Conservation (phyloP, 108 stramenopile species). For the Nitzschia palea region DNA sequence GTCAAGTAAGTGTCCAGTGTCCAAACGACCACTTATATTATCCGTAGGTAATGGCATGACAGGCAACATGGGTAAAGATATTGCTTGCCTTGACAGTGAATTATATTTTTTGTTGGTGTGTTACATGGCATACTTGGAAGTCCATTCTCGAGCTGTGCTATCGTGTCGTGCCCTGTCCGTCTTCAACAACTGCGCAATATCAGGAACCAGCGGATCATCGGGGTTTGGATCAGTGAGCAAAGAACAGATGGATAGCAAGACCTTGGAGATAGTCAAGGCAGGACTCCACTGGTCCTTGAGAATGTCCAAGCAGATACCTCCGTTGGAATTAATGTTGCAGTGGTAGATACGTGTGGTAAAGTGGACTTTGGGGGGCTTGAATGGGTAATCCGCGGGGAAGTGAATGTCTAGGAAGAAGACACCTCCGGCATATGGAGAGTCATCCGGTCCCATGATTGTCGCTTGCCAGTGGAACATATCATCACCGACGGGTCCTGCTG, state of each 20-base stretch:
- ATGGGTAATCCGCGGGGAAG: slow-evolving; percentile 97
- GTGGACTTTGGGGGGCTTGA: slow-evolving; percentile 96
- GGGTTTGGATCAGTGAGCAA: slow-evolving; percentile 98
- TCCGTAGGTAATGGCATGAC: too few species aligned
- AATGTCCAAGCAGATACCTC: slow-evolving; percentile 99
- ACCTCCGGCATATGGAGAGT: slow-evolving; percentile 95
- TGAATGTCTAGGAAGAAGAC: slow-evolving; percentile 97
- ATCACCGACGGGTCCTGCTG: slow-evolving; percentile 98
- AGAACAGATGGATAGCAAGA: slow-evolving; percentile 97
- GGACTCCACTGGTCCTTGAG: slow-evolving; percentile 99
- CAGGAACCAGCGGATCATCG: slow-evolving; percentile 97
- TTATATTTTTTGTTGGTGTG: neutral
- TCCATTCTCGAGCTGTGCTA: slow-evolving; percentile 93
- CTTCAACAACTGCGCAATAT: slow-evolving; percentile 93
- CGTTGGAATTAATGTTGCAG: slow-evolving; percentile 99
- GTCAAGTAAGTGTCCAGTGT: too few species aligned
- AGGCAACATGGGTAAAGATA: too few species aligned
- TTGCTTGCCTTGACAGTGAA: too few species aligned
- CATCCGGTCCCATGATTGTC: slow-evolving; percentile 97
- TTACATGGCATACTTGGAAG: slow-evolving; percentile 95
- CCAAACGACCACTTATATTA: too few species aligned
- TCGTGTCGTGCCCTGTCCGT: slow-evolving; percentile 88
- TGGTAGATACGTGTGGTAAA: slow-evolving; percentile 98
- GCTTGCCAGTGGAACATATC: slow-evolving; percentile 99
- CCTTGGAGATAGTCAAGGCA: slow-evolving; percentile 98